A percentile compares a stretch with the other conserved stretches of the same genome.
These are phyloP conservation scores for Lagenidium giganteum DNA, from an alignment of 352 stramenopile species.

Conservation along the genomic window DNA sequence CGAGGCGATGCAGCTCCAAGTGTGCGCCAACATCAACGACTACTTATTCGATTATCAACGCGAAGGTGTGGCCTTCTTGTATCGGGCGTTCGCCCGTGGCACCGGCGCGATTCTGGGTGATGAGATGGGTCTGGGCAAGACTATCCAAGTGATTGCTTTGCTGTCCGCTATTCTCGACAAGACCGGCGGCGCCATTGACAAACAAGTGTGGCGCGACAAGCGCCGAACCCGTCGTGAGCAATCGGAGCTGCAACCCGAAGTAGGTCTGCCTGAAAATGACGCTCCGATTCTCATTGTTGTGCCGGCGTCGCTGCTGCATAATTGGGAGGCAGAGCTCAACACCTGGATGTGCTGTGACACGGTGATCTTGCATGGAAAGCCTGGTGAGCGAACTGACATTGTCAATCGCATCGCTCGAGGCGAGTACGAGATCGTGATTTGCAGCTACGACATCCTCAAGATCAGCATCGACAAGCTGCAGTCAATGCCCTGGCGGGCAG, in stretches of 20 bases:
- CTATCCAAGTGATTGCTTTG: slow-evolving; percentile 91
- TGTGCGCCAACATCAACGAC: slow-evolving; percentile 68
- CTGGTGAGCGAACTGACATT: slow-evolving; percentile 43
- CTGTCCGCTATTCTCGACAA: slow-evolving; percentile 91
- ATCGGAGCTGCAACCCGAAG: slow-evolving; percentile 86
- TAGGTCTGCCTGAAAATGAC: slow-evolving; percentile 33
- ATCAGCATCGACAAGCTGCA: slow-evolving; percentile 79
- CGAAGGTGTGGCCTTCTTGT: slow-evolving; percentile 64
- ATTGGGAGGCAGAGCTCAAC: slow-evolving; percentile 99
- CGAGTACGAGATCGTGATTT: slow-evolving; percentile 77
- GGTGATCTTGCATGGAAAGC: slow-evolving; percentile 60
- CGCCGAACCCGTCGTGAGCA: slow-evolving; percentile 89
- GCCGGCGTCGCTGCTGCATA: slow-evolving; percentile 96
- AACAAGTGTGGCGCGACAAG: slow-evolving; percentile 92
- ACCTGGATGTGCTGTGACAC: slow-evolving; percentile 85
- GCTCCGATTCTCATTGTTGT: slow-evolving; percentile 96
- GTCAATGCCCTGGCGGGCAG: slow-evolving; percentile 84
- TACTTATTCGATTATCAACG: slow-evolving; percentile 77
- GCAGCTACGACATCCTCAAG: slow-evolving; percentile 90
- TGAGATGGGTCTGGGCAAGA: slow-evolving; percentile 97
- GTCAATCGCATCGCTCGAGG: slow-evolving; percentile 68
- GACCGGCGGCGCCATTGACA: slow-evolving; percentile 91
- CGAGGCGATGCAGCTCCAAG: slow-evolving; percentile 19
- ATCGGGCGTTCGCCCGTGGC: slow-evolving; percentile 36
- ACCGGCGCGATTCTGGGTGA: slow-evolving; percentile 94